These are phyloP conservation scores for Periconia digitata DNA, from an alignment of 2,329 filamentous ascomycete species.

Conservation along the genomic window DNA sequence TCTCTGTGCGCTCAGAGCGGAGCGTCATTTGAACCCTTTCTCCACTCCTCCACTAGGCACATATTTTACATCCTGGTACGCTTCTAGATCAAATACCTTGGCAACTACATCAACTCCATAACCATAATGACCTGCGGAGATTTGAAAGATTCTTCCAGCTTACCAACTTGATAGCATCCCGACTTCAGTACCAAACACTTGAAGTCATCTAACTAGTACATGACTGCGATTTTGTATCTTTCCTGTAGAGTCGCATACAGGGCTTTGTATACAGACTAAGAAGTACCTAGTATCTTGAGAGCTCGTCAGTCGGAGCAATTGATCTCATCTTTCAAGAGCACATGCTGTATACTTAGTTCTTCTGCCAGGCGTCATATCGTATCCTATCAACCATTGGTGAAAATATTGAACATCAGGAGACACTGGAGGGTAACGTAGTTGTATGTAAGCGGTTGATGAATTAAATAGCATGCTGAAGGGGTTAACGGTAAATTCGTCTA, in stretches of 20 bases:
- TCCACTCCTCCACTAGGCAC: constrained; percentile 52
- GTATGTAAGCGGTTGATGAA: constrained; percentile 26
- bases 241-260: too few relatives aligned
- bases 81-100: constrained; percentile 63
- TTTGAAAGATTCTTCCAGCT: constrained; percentile 49
- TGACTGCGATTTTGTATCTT: constrained; percentile 48
- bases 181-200: constrained; percentile 24
- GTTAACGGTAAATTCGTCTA: too few relatives aligned
- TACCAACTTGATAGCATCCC: constrained; percentile 29
- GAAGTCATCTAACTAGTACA: constrained; percentile 50
- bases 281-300: constrained; percentile 81
- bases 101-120: constrained; percentile 62
- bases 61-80: constrained; percentile 60
- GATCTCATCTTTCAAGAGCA: constrained; percentile 73
- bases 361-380: constrained; percentile 61
- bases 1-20: constrained; percentile 61
- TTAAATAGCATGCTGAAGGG: constrained; percentile 27
- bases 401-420: constrained; percentile 45
- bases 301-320: constrained; percentile 68
- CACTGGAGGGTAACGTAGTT: constrained; percentile 11
- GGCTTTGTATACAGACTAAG: constrained; percentile 68
- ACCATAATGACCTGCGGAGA: constrained; percentile 69
- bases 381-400: constrained; percentile 61
- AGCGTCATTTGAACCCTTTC: constrained; percentile 65
- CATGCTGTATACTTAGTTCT: constrained; percentile 53